Conservation (phyloP, 106 monocot genomes). For the Dendrobium huoshanense region DNA sequence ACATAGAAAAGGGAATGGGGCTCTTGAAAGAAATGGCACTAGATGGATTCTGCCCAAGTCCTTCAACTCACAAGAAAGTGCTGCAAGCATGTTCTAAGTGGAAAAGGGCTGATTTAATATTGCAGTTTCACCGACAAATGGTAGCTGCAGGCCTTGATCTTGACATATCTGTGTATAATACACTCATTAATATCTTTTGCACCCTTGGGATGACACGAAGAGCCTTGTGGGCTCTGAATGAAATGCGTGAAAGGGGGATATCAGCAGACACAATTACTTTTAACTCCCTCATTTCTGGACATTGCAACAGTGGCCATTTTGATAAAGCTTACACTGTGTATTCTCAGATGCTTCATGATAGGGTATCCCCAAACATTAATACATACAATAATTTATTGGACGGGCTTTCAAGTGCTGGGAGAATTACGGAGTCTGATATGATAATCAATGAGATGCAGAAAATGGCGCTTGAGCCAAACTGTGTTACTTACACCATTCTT, state of each 20-base stretch:
- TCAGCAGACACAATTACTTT: slow-evolving; percentile 44
- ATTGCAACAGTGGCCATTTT: slow-evolving; percentile 60
- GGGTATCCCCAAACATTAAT: slow-evolving; percentile 47
- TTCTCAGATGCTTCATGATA: slow-evolving; percentile 46
- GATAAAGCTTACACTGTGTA: slow-evolving; percentile 57
- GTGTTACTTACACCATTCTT: slow-evolving; percentile 66
- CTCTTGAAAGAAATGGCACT: slow-evolving; percentile 62
- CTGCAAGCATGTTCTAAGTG: slow-evolving; percentile 43
- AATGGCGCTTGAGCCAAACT: slow-evolving; percentile 38
- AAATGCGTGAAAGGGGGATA: slow-evolving; percentile 62
- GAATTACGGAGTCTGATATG: slow-evolving; percentile 51
- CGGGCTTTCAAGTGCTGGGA: slow-evolving; percentile 42
- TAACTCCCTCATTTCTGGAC: slow-evolving; percentile 70
- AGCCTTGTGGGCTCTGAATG: slow-evolving; percentile 39
- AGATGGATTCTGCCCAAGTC: slow-evolving; percentile 32
- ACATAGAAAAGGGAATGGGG: slow-evolving; percentile 33
- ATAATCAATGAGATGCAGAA: slow-evolving; percentile 61
- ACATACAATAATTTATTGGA: slow-evolving; percentile 72
- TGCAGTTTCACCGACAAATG: slow-evolving; percentile 47
- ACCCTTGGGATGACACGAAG: slow-evolving; percentile 57
- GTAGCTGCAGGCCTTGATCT: slow-evolving; percentile 50
- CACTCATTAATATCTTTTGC: slow-evolving; percentile 64
- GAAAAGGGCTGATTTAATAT: slow-evolving; percentile 42
- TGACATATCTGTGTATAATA: slow-evolving; percentile 48
- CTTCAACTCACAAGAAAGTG: slow-evolving; percentile 46